phyloP scores from a whole-genome alignment of 306 rosid species.

The Benincasa hispida region DNA sequence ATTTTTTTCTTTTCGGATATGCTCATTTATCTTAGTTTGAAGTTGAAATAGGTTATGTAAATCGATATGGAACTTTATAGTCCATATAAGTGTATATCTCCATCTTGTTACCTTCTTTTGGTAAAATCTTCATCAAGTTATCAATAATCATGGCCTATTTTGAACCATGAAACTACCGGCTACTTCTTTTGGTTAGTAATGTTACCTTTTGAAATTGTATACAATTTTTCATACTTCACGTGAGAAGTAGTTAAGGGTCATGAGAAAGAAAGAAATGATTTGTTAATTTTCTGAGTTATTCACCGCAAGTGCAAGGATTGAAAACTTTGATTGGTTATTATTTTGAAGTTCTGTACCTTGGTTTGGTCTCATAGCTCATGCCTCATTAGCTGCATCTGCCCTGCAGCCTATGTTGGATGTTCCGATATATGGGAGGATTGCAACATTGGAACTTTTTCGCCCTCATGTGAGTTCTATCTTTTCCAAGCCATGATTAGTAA shows the following conservation, averaged over 20 bases:
- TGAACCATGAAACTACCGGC: neutral
- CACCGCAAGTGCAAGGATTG: neutral
- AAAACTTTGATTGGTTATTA: neutral
- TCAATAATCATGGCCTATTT: neutral
- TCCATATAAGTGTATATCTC: neutral
- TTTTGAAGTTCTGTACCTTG: neutral
- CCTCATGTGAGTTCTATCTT: conserved; percentile 60
- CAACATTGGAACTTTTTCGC: conserved; percentile 88
- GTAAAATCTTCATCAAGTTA: too few species aligned
- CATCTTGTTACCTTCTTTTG: neutral
- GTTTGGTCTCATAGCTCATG: neutral
- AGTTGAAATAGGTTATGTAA: neutral
- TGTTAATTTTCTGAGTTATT: neutral
- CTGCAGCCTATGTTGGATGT: conserved; percentile 85
- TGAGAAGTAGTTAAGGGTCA: neutral
- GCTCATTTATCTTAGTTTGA: neutral
- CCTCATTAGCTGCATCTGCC: neutral
- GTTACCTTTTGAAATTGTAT: neutral
- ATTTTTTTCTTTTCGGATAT: neutral
- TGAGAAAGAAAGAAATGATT: neutral
- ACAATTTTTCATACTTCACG: neutral
- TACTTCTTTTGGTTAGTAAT: neutral
- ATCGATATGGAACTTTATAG: neutral
- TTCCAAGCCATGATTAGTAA: neutral
- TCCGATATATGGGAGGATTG: conserved; percentile 92